Conservation (phyloP, 805 yeast genomes). For the Blastobotrys muscicola region DNA sequence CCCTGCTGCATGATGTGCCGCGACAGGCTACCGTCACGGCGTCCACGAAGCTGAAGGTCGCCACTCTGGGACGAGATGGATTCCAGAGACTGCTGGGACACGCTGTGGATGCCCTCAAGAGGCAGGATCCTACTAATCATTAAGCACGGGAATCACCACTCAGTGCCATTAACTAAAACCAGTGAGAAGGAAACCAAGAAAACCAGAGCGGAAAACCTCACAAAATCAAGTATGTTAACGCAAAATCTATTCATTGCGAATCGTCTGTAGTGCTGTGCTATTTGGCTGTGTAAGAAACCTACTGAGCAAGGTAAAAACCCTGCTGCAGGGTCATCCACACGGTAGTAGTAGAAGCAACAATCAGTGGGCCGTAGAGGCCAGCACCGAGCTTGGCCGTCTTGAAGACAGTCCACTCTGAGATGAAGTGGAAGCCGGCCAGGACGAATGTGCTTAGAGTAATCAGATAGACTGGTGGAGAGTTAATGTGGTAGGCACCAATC, state of each 20-base stretch:
- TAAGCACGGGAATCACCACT: too few relatives aligned
- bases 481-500: constrained; percentile 74
- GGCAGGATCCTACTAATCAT: constrained; percentile 61
- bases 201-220: too few relatives aligned
- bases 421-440: constrained; percentile 79
- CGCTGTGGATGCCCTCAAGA: constrained; percentile 77
- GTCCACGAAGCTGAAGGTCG: constrained; percentile 65
- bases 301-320: constrained; percentile 40
- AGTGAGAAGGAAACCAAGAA: too few relatives aligned
- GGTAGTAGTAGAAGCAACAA: constrained; percentile 66
- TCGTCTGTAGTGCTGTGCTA: too few relatives aligned
- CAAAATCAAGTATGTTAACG: too few relatives aligned
- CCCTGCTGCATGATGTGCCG: constrained; percentile 82
- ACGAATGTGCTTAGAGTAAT: constrained; percentile 71
- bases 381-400: constrained; percentile 76
- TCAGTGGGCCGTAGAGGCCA: constrained; percentile 82
- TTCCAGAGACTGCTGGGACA: constrained; percentile 93
- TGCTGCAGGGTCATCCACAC: constrained; percentile 74
- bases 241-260: too few relatives aligned
- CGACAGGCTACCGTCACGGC: constrained; percentile 92
- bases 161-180: too few relatives aligned
- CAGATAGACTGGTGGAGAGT: constrained; percentile 61
- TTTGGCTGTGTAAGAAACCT: not conserved
- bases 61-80: constrained; percentile 85
- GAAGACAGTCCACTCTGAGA: constrained; percentile 70